Conservation (phyloP, 2,329 filamentous ascomycete species). For the Trichophaea hybrida region DNA sequence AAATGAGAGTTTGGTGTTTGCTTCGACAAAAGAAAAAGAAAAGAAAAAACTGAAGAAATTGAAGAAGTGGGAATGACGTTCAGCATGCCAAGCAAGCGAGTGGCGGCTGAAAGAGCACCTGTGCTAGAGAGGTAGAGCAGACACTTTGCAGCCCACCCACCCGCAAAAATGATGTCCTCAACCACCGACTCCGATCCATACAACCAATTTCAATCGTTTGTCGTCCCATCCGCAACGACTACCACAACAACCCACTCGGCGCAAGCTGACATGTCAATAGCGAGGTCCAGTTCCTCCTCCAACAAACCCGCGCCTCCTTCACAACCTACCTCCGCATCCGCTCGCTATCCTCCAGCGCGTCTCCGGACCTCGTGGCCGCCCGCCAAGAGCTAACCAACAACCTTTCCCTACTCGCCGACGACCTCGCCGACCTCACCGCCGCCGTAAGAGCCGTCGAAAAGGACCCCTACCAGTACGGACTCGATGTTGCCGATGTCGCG, state of each 20-base stretch:
- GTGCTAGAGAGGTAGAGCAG: too few relatives aligned
- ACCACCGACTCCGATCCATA: conserved; percentile 27
- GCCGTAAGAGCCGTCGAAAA: conserved; percentile 78
- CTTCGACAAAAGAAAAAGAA: background rate
- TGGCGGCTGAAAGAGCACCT: background rate
- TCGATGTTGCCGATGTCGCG: conserved; percentile 67
- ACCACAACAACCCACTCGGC: conserved; percentile 12
- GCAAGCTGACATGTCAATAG: conserved; percentile 35
- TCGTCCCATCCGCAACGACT: conserved; percentile 5
- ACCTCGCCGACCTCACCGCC: conserved; percentile 75
- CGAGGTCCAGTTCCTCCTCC: conserved; percentile 74
- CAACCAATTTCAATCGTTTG: conserved; percentile 28
- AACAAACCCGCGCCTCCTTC: conserved; percentile 71
- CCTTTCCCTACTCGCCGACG: conserved; percentile 57
- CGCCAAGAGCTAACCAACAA: conserved; percentile 52
- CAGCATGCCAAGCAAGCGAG: background rate
- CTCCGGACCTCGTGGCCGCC: conserved; percentile 73
- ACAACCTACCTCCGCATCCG: conserved; percentile 92
- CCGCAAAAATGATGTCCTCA: conserved; percentile 23
- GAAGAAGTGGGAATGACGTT: background rate
- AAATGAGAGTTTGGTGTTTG: background rate
- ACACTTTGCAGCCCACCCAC: background rate
- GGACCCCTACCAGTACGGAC: conserved; percentile 73
- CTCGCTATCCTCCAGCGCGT: conserved; percentile 52
- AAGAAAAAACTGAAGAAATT: background rate